Evolutionary conservation across 2,329 filamentous ascomycete species (phyloP), one percentile per base, ranked within the genome.

Genomic region (Paraconiothyrium brasiliense): DNA sequence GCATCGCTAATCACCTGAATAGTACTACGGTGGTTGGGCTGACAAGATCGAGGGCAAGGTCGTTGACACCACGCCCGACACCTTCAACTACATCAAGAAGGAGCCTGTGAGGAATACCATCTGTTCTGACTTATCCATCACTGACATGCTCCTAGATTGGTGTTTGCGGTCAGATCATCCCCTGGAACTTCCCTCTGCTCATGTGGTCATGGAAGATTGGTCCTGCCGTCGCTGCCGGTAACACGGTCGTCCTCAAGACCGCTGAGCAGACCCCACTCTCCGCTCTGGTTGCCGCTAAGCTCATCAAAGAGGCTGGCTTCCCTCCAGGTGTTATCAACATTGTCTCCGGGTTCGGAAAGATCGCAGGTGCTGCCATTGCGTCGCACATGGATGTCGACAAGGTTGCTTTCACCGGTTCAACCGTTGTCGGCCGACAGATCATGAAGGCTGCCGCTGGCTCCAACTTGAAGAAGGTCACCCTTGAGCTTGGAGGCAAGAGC

Each of bases 31-130:
- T 75, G 93, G 93, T 64, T 97, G 91, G 89, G 92, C 93, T 73
- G 93, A 97, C 85, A 97, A 97, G 89, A 90, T 95, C 68, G 86
- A 89, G 80, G 93, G 93, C 80, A 93, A 94, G 85, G 92, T 93
- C 59, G 89, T 95, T 67, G 92, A 96, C 73, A 91, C 92, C 70
- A 83, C 86, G 73, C 86, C 87, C 61, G 89, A 92, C 68, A 92
- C 90, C 80, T 93, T 96, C 83, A 90, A 92, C 83, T 96, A 95
- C 84, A 93, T 92, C 67, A 84, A 87, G 73, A 87, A 88, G 69
- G 92, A 97, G 85, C 92, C 93, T 10, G 83, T 89, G 66, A 75
- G 81, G 76, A 54, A 61, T 54, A 5, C 13, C 32, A 2, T 7
- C 7, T 27, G 8, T 24, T 8, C 7, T 0, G n/a, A 57, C 8